Evolutionary conservation across 1,284 basidiomycete species (phyloP).

Genomic region (Ceratorhiza oryzae-sativae): DNA sequence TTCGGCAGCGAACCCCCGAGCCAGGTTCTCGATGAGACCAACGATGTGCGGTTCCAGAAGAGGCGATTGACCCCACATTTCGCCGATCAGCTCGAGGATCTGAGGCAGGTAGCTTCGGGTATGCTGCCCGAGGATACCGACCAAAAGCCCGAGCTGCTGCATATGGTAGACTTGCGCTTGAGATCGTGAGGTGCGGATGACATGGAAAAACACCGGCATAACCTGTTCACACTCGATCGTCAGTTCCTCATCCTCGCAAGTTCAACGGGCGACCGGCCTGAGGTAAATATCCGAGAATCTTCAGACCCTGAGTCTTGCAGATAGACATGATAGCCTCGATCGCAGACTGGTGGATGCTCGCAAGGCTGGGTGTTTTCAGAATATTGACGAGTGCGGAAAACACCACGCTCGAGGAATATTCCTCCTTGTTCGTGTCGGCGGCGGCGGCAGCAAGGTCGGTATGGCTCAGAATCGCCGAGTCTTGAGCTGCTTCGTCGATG

Average conservation of each 20-base stretch:
- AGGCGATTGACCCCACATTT: constrained; percentile 85
- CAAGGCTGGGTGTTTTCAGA: constrained; percentile 17
- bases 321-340: constrained; percentile 95
- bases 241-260: constrained; percentile 42
- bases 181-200: constrained; percentile 80
- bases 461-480: not conserved
- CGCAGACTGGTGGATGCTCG: constrained; percentile 3
- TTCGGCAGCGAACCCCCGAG: constrained; percentile 64
- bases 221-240: constrained; percentile 67
- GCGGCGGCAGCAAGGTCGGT: constrained; percentile 24
- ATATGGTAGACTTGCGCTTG: constrained; percentile 92
- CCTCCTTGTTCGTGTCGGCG: constrained; percentile 29
- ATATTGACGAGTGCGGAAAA: constrained; percentile 28
- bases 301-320: constrained; percentile 97
- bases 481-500: not conserved
- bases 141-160: constrained; percentile 94
- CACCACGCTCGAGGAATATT: constrained; percentile 32
- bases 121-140: constrained; percentile 97
- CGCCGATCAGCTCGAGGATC: constrained; percentile 82
- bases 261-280: constrained; percentile 66
- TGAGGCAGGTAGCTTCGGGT: constrained; percentile 90
- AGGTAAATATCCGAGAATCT: constrained; percentile 94
- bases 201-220: constrained; percentile 92
- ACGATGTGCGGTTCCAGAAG: constrained; percentile 71
- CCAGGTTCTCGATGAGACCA: constrained; percentile 63